Evolutionary conservation across 257 asterid species (phyloP).

Genomic region (Voacanga thouarsii): DNA sequence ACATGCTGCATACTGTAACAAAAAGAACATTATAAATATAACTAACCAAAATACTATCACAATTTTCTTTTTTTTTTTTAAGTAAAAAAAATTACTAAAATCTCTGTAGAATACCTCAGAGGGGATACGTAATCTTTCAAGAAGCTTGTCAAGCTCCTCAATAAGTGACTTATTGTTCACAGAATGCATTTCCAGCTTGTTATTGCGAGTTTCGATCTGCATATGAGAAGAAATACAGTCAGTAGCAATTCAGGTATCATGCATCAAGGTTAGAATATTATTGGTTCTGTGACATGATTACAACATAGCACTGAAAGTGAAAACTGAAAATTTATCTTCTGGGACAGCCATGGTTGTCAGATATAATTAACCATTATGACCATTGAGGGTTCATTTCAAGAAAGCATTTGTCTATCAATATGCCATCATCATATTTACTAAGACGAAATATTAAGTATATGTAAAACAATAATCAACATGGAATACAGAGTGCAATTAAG

Average conservation of each 20-base stretch:
- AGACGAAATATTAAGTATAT: background rate
- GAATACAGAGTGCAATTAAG: background rate
- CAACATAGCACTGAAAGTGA: background rate
- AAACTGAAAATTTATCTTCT: background rate
- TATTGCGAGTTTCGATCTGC: constrained; percentile 95
- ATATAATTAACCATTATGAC: background rate
- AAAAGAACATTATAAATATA: constrained; percentile 13
- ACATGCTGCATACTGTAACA: constrained; percentile 66
- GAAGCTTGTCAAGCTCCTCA: constrained; percentile 94
- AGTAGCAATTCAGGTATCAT: background rate
- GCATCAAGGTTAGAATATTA: background rate
- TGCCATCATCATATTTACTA: background rate
- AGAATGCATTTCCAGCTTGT: constrained; percentile 97
- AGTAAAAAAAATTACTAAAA: background rate
- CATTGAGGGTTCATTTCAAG: background rate
- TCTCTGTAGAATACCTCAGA: constrained; percentile 55
- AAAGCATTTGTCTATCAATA: background rate
- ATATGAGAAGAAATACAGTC: constrained; percentile 18
- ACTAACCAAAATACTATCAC: background rate
- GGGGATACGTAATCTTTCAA: constrained; percentile 74
- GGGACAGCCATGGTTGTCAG: background rate
- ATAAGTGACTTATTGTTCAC: constrained; percentile 79
- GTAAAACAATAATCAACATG: background rate
- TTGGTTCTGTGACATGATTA: background rate
- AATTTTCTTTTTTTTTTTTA: no score